Evolutionary conservation across 176 grass and related monocot genomes (phyloP).

Genomic region (Ananas comosus): DNA sequence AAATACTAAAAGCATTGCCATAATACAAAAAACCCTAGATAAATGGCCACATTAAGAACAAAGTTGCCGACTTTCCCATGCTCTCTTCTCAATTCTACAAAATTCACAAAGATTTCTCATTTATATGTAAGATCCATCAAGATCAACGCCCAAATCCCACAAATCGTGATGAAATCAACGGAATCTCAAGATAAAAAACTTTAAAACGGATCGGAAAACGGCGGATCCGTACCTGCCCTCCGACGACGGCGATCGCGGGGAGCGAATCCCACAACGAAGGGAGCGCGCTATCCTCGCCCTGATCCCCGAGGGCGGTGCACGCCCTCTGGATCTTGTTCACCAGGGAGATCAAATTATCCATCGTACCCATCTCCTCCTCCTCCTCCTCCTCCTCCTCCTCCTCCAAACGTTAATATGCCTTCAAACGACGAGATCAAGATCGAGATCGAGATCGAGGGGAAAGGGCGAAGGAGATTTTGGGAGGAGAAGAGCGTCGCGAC

Average conservation of each 20-base stretch:
- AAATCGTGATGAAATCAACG: background rate
- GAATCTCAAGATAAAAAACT: conserved; percentile 26
- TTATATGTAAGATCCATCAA: background rate
- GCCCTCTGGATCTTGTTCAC: conserved; percentile 91
- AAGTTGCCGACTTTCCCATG: no score
- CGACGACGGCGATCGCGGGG: conserved; percentile 79
- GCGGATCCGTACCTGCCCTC: conserved; percentile 51
- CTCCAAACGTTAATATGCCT: no score
- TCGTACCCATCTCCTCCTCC: conserved; percentile 2
- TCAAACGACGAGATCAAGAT: no score
- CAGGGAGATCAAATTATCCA: conserved; percentile 82
- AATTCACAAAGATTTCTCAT: no score
- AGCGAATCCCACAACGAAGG: conserved; percentile 92
- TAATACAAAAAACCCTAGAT: no score
- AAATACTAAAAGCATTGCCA: no score
- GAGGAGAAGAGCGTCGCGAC: no score
- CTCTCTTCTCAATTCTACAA: no score
- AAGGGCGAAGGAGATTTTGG: no score
- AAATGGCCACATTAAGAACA: no score
- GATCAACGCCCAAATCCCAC: background rate
- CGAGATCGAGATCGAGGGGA: no score
- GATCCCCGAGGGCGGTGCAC: conserved; percentile 85
- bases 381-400: no score
- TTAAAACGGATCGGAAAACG: background rate
- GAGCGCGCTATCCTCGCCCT: conserved; percentile 81